phyloP scores from a whole-genome alignment of 73 alveolate species.

The Tetrahymena malaccensis region DNA sequence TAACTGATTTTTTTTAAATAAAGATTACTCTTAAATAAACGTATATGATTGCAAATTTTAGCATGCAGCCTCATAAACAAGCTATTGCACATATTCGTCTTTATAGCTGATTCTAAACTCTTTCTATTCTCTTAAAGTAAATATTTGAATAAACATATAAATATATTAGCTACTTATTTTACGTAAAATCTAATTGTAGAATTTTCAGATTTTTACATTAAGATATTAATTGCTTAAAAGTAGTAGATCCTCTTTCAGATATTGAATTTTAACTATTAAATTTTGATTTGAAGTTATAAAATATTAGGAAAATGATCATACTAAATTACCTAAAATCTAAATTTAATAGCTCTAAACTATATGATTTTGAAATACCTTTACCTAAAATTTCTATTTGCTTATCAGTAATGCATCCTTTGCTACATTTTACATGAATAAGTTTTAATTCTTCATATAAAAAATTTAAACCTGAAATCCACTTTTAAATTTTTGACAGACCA shows the following conservation, averaged over 20 bases:
- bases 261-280: neutral
- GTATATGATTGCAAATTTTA: neutral
- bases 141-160: too few species aligned
- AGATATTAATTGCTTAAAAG: neutral
- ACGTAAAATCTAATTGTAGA: neutral
- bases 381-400: neutral
- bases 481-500: neutral
- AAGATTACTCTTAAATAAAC: neutral
- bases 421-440: neutral
- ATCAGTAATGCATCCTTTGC: neutral
- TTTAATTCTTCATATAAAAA: neutral
- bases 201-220: neutral
- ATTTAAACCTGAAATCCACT: neutral
- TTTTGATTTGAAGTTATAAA: too few species aligned
- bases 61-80: neutral
- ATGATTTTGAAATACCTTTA: neutral
- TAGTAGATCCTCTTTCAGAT: neutral
- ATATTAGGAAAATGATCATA: too few species aligned
- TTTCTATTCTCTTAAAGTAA: neutral
- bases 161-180: neutral
- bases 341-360: neutral
- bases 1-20: neutral
- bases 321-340: neutral
- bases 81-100: neutral
- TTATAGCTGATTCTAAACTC: neutral